Evolutionary conservation across 768 basidiomycete species (phyloP), one percentile per base, ranked within the genome.

Genomic region (Tylopilus cervinicoccineus): DNA sequence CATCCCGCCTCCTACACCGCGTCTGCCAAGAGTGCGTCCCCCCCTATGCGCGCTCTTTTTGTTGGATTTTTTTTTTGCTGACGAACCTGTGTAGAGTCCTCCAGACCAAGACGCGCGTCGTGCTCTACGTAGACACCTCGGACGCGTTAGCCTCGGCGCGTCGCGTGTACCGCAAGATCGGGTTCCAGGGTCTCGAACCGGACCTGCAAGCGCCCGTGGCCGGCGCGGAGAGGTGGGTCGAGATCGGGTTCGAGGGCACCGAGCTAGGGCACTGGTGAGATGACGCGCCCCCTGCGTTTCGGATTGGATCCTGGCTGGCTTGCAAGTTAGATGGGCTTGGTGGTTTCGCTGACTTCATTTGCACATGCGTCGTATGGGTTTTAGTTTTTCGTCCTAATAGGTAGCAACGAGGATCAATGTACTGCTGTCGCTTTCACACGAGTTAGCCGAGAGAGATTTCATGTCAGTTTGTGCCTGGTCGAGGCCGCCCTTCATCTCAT

Each of bases 71-170:
- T 27, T 27, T 27, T 27, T 27, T 27, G 5, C 9, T 27, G 5
- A 5, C 26, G 26, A 27, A 5, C 26, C 26, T 27, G 34, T 5
- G 33, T 42, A 70, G 67, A 1, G 57, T 73, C 26, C 58, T 79
- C 6, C 38, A 54, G 28, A 53, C 55, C 23, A 82, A 70, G 66
- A 24, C 40, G 17, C 47, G 20, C 4, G 27, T 62, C 12, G 80
- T 80, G 0, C 73, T 90, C 2, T 90, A 83, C 43, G 87, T 88
- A 3, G 85, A 79, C 2, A 55, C 41, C 27, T 49, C 58, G 3
- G 10, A 40, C 0, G 53, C 43, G 6, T 24, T 55, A 8, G 26
- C 5, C 9, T 6, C 56, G 2, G 59, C 56, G 1, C 59, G 59
- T 38, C 46, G 39, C 13, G 37, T 60, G 4, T 59, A 55, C 41